Percentiles rank a stretch among this genome's conserved stretches.
These are phyloP conservation scores for Albizia julibrissin DNA, from an alignment of 306 rosid species.

Conservation along the genomic window DNA sequence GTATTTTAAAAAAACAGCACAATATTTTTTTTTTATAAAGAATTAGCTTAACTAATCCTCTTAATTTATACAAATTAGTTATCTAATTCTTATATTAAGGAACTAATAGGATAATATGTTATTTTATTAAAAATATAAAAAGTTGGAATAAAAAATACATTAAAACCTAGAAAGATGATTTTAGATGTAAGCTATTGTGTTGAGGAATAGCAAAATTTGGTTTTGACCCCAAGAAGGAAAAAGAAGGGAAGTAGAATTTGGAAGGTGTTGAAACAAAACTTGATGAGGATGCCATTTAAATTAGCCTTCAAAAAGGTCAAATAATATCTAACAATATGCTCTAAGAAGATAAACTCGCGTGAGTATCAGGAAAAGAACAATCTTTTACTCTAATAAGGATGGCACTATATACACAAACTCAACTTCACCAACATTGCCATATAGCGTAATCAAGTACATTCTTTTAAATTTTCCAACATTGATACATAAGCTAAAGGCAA, in stretches of 20 bases:
- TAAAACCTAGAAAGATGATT: too few relatives aligned
- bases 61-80: too few relatives aligned
- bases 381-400: conserved; percentile 21
- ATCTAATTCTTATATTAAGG: too few relatives aligned
- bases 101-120: too few relatives aligned
- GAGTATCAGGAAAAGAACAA: background rate
- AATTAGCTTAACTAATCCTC: too few relatives aligned
- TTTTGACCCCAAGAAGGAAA: background rate
- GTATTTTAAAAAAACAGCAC: too few relatives aligned
- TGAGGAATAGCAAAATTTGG: background rate
- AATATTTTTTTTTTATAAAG: too few relatives aligned
- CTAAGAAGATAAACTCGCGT: background rate
- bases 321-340: background rate
- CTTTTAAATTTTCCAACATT: conserved; percentile 2
- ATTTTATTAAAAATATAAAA: too few relatives aligned
- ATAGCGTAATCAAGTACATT: conserved; percentile 44
- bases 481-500: conserved; percentile 17
- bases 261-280: too few relatives aligned
- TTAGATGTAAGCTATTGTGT: background rate
- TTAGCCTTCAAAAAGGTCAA: too few relatives aligned
- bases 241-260: background rate
- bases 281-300: too few relatives aligned
- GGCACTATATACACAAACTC: conserved; percentile 45
- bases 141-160: too few relatives aligned
- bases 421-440: conserved; percentile 31